Evolutionary conservation across 1,139 yeast genomes (phyloP).

Genomic region (Scheffersomyces segobiensis): DNA sequence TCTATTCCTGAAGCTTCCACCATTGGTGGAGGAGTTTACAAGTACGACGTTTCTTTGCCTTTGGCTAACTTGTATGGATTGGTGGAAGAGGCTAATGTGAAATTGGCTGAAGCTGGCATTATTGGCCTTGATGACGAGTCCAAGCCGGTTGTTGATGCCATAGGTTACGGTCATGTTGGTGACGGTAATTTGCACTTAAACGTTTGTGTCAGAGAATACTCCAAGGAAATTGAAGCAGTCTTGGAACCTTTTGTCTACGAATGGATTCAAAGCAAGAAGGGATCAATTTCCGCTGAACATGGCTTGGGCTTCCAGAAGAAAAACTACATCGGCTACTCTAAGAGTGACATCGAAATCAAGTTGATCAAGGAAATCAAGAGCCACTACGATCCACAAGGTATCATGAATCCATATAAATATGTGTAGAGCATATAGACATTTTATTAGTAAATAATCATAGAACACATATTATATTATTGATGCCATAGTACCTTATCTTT

Average conservation of each 20-base stretch:
- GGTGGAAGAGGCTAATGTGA: slow-evolving; percentile 69
- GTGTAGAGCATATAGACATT: slow-evolving; percentile 27
- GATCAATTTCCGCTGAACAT: slow-evolving; percentile 95
- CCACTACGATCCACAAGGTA: slow-evolving; percentile 87
- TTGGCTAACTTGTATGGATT: slow-evolving; percentile 74
- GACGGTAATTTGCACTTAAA: slow-evolving; percentile 94
- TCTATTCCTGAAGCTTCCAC: slow-evolving; percentile 87
- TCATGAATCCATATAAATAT: slow-evolving; percentile 91
- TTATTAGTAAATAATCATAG: neutral
- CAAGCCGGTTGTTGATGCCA: slow-evolving; percentile 79
- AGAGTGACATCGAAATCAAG: slow-evolving; percentile 64
- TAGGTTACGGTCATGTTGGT: slow-evolving; percentile 96
- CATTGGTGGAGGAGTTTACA: slow-evolving; percentile 89
- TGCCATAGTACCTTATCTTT: neutral
- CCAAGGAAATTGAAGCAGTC: slow-evolving; percentile 69
- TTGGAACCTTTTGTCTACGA: slow-evolving; percentile 94
- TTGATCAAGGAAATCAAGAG: slow-evolving; percentile 75
- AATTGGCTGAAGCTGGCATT: slow-evolving; percentile 56
- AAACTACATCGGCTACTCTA: slow-evolving; percentile 81
- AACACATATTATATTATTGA: neutral
- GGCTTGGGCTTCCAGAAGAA: slow-evolving; percentile 97
- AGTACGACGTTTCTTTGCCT: slow-evolving; percentile 93
- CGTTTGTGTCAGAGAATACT: slow-evolving; percentile 83
- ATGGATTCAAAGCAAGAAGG: slow-evolving; percentile 72
- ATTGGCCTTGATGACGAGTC: slow-evolving; percentile 64